Evolutionary conservation across 768 basidiomycete genomes (phyloP).

Genomic region (Gloeostereum incarnatum): DNA sequence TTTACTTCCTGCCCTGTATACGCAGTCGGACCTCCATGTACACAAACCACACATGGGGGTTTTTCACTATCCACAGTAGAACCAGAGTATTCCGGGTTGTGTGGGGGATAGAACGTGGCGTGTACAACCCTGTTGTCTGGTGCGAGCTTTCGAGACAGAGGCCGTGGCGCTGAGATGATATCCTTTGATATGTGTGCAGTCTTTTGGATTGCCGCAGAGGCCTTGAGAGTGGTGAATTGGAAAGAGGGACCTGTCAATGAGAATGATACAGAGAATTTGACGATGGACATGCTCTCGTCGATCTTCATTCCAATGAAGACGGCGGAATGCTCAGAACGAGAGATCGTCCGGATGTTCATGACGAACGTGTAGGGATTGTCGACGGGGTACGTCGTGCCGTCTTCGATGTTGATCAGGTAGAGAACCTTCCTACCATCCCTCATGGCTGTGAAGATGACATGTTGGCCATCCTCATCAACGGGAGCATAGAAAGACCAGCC

Average conservation of each 20-base stretch:
- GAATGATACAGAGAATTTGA: constrained; percentile 22
- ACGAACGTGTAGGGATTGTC: constrained; percentile 34
- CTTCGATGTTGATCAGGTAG: constrained; percentile 16
- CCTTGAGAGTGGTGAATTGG: constrained; percentile 12
- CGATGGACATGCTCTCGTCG: constrained; percentile 25
- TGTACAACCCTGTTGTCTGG: constrained; percentile 34
- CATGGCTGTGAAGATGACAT: constrained; percentile 20
- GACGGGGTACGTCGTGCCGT: constrained; percentile 18
- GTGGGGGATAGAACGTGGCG: constrained; percentile 59
- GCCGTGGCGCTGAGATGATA: too few species aligned
- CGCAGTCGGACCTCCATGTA: constrained; percentile 69
- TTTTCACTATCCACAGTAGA: constrained; percentile 35
- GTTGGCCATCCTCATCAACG: constrained; percentile 13
- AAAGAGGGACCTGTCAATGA: constrained; percentile 13
- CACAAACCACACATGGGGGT: constrained; percentile 58
- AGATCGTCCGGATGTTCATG: constrained; percentile 24
- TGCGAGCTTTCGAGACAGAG: too few species aligned
- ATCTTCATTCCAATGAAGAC: constrained; percentile 35
- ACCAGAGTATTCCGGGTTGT: constrained; percentile 50
- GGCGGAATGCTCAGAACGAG: constrained; percentile 15
- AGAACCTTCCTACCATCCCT: constrained; percentile 18
- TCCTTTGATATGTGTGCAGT: constrained; percentile 3
- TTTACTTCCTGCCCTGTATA: constrained; percentile 34
- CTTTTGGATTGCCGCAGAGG: constrained; percentile 3
- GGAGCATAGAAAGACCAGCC: constrained; percentile 12